phyloP scores from a whole-genome alignment of 78 protist genomes.

The Dictyostelium discoideum region dicty_2.7 NC_007088.5:7934501-7935000 shows the following conservation, averaged over 20 bases:
- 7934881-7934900: background rate
- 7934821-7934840: too few relatives aligned
- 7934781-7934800: background rate
- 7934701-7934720: background rate
- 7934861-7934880: background rate
- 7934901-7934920: background rate
- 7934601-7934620: background rate
- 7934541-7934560: background rate
- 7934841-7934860: background rate
- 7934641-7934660: background rate
- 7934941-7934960: background rate
- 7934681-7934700: background rate
- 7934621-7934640: background rate
- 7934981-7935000: background rate
- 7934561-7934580: background rate
- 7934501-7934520: background rate
- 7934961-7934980: background rate
- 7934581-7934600: background rate
- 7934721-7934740: background rate
- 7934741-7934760: background rate
- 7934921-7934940: background rate
- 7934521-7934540: background rate
- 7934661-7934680: conserved; percentile 9
- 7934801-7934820: background rate
- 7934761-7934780: background rate